These are phyloP conservation scores for Pezicula radicicola DNA, from an alignment of 2,329 filamentous ascomycete genomes.

Conservation along the genomic window DNA sequence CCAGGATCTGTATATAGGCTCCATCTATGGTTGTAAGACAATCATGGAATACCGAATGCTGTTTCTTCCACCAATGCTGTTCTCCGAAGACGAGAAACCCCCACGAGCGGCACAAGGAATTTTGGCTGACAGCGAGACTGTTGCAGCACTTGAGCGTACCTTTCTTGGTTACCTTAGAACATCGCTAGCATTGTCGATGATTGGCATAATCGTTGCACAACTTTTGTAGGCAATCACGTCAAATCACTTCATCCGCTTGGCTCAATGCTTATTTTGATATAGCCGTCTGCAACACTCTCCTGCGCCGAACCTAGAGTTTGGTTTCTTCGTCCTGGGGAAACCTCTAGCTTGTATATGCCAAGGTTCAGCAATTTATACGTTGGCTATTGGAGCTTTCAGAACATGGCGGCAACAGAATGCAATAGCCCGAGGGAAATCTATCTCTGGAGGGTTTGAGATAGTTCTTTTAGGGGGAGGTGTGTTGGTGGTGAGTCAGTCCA, in stretches of 20 bases:
- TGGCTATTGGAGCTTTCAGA: conserved; percentile 51
- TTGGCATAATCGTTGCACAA: conserved; percentile 64
- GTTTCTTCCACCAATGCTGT: not conserved
- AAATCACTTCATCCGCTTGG: conserved; percentile 6
- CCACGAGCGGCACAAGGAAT: not conserved
- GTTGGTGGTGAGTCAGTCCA: conserved; percentile 44
- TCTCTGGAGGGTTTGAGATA: conserved; percentile 58
- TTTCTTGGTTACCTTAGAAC: conserved; percentile 73
- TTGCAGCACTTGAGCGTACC: conserved; percentile 67
- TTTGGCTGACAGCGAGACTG: not conserved
- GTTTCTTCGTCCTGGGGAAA: conserved; percentile 58
- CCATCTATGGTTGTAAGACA: no score
- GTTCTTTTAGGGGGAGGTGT: conserved; percentile 42
- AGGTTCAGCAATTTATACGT: conserved; percentile 33
- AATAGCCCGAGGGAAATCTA: conserved; percentile 53
- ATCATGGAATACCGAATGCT: not conserved
- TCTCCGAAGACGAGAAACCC: not conserved
- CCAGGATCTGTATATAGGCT: no score
- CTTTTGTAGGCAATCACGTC: conserved; percentile 45
- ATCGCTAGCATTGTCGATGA: conserved; percentile 64
- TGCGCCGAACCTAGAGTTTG: conserved; percentile 38
- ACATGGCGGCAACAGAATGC: conserved; percentile 61
- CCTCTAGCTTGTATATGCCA: conserved; percentile 49
- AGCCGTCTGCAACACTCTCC: conserved; percentile 39
- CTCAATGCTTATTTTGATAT: conserved; percentile 33